These are phyloP conservation scores for Wallacemonas rigidus DNA, from an alignment of 208 protist genomes.

Conservation along the genomic window DNA sequence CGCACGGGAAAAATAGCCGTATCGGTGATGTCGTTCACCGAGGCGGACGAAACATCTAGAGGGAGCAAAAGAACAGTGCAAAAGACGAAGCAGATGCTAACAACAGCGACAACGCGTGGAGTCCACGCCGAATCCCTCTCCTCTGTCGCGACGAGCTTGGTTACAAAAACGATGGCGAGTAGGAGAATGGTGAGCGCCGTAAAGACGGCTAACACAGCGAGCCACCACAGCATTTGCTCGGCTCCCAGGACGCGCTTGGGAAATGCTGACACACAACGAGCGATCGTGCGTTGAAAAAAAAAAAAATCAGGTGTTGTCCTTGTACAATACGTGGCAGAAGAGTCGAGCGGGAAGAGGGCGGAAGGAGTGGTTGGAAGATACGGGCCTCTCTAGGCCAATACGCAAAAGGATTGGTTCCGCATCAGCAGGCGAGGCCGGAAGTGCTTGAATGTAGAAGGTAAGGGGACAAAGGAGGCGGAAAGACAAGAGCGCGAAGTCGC, in stretches of 20 bases:
- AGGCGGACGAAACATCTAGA: conserved; percentile 83
- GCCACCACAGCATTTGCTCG: conserved; percentile 39
- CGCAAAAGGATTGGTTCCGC: too few relatives aligned
- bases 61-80: conserved; percentile 90
- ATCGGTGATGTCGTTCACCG: conserved; percentile 20
- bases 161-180: conserved; percentile 1
- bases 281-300: conserved; percentile 5
- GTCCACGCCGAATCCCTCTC: conserved; percentile 16
- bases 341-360: conserved; percentile 10
- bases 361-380: not conserved
- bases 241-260: too few relatives aligned
- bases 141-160: conserved; percentile 2
- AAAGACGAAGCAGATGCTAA: conserved; percentile 51
- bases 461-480: too few relatives aligned
- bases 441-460: too few relatives aligned
- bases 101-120: conserved; percentile 30
- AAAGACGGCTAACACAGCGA: conserved; percentile 50
- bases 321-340: not conserved
- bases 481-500: too few relatives aligned
- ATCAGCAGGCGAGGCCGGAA: too few relatives aligned
- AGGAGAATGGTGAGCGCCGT: conserved; percentile 4
- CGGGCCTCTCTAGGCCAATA: not conserved
- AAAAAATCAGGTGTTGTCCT: not conserved
- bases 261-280: too few relatives aligned
- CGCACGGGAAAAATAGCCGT: not conserved